Conservation (phyloP, 1,284 basidiomycete genomes). For the Fomes fomentarius region DNA sequence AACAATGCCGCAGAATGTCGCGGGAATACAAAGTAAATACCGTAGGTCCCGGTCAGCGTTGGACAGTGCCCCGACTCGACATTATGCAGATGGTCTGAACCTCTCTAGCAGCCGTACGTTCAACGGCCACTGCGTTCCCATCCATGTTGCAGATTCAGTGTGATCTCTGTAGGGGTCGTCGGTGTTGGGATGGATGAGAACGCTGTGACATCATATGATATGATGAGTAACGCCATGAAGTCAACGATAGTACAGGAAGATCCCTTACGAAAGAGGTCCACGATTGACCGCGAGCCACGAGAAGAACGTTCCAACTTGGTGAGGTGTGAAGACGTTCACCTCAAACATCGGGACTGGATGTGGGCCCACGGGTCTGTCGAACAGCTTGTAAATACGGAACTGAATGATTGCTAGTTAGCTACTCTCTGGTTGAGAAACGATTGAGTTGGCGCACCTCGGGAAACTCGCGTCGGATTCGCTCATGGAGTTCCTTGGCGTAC, state of each 20-base stretch:
- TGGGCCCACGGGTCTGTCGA: constrained; percentile 66
- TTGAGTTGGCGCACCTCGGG: constrained; percentile 65
- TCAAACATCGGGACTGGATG: constrained; percentile 74
- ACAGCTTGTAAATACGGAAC: constrained; percentile 67
- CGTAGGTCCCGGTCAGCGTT: no score
- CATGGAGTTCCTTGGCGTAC: constrained; percentile 64
- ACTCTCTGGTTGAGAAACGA: no score
- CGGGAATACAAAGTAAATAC: no score
- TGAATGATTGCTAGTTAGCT: no score
- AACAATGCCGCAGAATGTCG: no score
- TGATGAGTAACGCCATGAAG: background rate
- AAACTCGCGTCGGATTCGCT: constrained; percentile 67
- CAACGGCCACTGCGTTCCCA: constrained; percentile 65
- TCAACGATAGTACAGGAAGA: background rate
- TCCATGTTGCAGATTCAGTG: constrained; percentile 68
- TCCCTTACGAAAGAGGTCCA: constrained; percentile 66
- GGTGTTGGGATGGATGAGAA: constrained; percentile 78
- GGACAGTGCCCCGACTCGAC: background rate
- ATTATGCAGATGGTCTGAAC: background rate
- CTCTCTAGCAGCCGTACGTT: constrained; percentile 25
- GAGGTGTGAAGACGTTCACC: constrained; percentile 67
- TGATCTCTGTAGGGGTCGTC: constrained; percentile 61
- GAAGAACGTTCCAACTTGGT: constrained; percentile 67
- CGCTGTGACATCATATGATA: constrained; percentile 41
- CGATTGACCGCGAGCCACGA: constrained; percentile 67